Conservation (phyloP, 163 green algal species). For the Volvox carteri region DNA sequence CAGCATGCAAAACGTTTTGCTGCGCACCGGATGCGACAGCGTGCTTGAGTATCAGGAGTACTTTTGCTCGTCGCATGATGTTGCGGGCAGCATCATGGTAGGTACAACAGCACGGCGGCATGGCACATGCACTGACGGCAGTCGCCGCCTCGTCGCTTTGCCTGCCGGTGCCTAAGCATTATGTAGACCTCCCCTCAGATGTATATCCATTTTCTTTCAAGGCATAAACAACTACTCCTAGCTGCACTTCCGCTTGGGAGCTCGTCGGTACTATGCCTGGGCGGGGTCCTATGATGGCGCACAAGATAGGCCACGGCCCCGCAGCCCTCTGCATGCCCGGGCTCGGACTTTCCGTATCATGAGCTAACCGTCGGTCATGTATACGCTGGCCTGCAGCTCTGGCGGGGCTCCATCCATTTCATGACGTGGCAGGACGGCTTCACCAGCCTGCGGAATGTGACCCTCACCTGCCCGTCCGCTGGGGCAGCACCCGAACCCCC, state of each 20-base stretch:
- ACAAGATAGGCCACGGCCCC: no score
- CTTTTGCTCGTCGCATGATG: not conserved
- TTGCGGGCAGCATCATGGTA: slow-evolving; percentile 35
- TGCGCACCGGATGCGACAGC: slow-evolving; percentile 27
- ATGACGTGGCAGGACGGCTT: slow-evolving; percentile 5
- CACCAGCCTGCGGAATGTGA: slow-evolving; percentile 45
- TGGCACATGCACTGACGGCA: not conserved
- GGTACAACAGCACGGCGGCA: not conserved
- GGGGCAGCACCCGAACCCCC: not conserved
- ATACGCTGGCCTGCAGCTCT: slow-evolving; percentile 22
- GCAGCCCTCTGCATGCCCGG: no score
- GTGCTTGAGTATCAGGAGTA: slow-evolving; percentile 27
- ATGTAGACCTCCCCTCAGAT: no score
- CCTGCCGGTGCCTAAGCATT: no score
- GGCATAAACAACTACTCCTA: no score
- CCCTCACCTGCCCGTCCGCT: not conserved
- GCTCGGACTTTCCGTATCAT: no score
- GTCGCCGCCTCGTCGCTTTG: no score
- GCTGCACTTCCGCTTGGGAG: no score
- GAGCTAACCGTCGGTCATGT: no score
- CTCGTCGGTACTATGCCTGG: no score
- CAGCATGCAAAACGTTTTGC: not conserved
- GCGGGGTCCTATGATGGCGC: no score
- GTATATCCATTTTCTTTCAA: no score
- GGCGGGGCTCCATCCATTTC: not conserved